phyloP scores from a whole-genome alignment of 2,329 filamentous ascomycete species.

The Xylariaceae sp. region DNA sequence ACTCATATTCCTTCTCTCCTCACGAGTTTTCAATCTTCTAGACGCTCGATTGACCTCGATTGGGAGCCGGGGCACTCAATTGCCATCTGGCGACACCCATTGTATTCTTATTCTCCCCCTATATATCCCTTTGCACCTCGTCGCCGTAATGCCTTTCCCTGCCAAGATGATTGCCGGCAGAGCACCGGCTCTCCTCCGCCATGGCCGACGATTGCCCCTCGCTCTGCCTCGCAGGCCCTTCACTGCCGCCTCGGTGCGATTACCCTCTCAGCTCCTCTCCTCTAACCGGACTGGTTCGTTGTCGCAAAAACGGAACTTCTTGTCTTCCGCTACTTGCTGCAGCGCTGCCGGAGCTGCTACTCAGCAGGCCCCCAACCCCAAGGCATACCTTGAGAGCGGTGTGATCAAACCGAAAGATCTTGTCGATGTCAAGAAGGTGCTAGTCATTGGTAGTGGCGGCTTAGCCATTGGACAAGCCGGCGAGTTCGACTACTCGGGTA shows the following conservation, averaged over 20 bases:
- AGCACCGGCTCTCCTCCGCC: slow-evolving; percentile 55
- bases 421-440: slow-evolving; percentile 91
- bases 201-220: slow-evolving; percentile 47
- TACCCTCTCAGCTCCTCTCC: slow-evolving; percentile 32
- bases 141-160: slow-evolving; percentile 28
- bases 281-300: slow-evolving; percentile 34
- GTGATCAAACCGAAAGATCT: slow-evolving; percentile 74
- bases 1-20: slow-evolving; percentile 1
- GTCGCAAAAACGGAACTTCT: slow-evolving; percentile 46
- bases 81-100: slow-evolving; percentile 25
- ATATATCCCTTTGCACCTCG: slow-evolving; percentile 11
- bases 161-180: slow-evolving; percentile 47
- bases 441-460: slow-evolving; percentile 94
- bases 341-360: slow-evolving; percentile 37
- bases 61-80: slow-evolving; percentile 27
- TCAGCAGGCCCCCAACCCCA: slow-evolving; percentile 72
- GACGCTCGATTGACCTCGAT: slow-evolving; percentile 29
- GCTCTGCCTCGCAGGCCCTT: slow-evolving; percentile 43
- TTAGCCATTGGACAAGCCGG: slow-evolving; percentile 95
- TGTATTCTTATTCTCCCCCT: slow-evolving; percentile 12
- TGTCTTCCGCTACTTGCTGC: slow-evolving; percentile 40
- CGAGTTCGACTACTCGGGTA: slow-evolving; percentile 98
- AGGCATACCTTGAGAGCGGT: slow-evolving; percentile 86
- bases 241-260: slow-evolving; percentile 35
- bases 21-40: slow-evolving; percentile 12